Base-by-base conservation (phyloP, 768 basidiomycete species). In the Galerina marginata region DNA sequence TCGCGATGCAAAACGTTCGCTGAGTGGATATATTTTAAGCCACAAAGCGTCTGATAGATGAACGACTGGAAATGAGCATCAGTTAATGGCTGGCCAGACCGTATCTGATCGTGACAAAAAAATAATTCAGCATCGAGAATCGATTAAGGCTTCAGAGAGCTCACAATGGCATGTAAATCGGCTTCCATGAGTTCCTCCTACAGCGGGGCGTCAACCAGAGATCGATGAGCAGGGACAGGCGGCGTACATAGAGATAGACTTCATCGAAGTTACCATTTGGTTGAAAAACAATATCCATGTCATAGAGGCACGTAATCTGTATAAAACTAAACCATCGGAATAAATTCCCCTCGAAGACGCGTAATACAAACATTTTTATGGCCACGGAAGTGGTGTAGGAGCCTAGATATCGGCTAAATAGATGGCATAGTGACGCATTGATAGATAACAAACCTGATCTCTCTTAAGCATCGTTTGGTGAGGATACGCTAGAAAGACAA, bases 151-250 rank as follows among this genome's bases (percentile, higher is more conserved):
- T 9, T 12, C 16, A 42, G 7, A 51, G 16, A 45, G 71, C 86
- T 75, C 68, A 96, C 95, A 75, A 99, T 99, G 16, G 97, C 97
- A 70, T 99, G 97, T 16, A 99, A 83, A 85, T 99, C 97, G 56
- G 97, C 97, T 73, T 99, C 97, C 97, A 99, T 99, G 66, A 99
- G 87, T 74, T 99, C 97, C 79, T 99, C 96, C 92, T 99, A 75
- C n/a, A 66, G 54, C 38, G 23, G 16, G 23, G 42, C n/a, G 11
- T 23, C 29, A 39, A 61, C 52, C 23, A 60, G 54, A 37, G 16
- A 33, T 29, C 14, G 14, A 11, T 46, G n/a, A 14, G 16, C 10
- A 36, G 25, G 36, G 38, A 37, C 38, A 6, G 36, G 33, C 43
- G 5, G 59, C 60, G 45, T 48, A 93, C 92, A 67, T 95, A 93